These are phyloP conservation scores for Phytophthora sp. DNA, from an alignment of 352 stramenopile species.

Conservation along the genomic window DNA sequence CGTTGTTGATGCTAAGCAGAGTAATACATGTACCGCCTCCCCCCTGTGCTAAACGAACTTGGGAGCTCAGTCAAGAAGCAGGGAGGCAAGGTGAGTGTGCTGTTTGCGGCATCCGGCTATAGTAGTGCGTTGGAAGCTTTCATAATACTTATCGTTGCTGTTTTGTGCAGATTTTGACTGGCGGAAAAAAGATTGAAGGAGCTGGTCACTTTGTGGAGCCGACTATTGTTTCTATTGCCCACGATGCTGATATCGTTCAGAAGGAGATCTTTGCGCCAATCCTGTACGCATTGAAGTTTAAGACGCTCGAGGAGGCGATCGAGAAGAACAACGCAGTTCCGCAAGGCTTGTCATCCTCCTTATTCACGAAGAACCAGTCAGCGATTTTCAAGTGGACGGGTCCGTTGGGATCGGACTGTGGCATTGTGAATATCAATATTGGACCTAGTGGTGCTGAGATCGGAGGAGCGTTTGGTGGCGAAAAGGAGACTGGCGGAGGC, in stretches of 20 bases:
- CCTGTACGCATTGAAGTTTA: slow-evolving; percentile 92
- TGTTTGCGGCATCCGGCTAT: no score
- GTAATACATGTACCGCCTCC: no score
- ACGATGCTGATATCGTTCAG: slow-evolving; percentile 86
- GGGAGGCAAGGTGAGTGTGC: slow-evolving; percentile 67
- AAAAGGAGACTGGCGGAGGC: slow-evolving; percentile 93
- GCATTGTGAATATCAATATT: slow-evolving; percentile 95
- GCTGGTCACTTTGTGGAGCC: slow-evolving; percentile 91
- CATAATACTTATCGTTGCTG: slow-evolving; percentile 6
- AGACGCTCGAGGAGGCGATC: slow-evolving; percentile 91
- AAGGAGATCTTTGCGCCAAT: slow-evolving; percentile 94
- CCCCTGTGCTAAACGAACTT: no score
- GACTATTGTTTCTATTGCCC: slow-evolving; percentile 85
- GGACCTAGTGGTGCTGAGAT: slow-evolving; percentile 92
- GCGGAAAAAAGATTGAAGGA: slow-evolving; percentile 81
- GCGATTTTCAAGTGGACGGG: slow-evolving; percentile 94
- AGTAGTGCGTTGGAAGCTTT: not conserved
- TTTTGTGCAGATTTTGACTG: slow-evolving; percentile 74
- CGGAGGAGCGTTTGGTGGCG: slow-evolving; percentile 91
- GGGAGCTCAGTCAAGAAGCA: slow-evolving; percentile 84
- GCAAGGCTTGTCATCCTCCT: slow-evolving; percentile 88
- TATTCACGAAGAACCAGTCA: slow-evolving; percentile 92
- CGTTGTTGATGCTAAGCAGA: no score
- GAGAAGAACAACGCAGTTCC: slow-evolving; percentile 92
- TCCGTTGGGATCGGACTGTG: slow-evolving; percentile 88